A percentile compares a stretch with the other conserved stretches of the same genome.
phyloP scores from a whole-genome alignment of 345 rosid genomes.

The Salix caprea region DNA sequence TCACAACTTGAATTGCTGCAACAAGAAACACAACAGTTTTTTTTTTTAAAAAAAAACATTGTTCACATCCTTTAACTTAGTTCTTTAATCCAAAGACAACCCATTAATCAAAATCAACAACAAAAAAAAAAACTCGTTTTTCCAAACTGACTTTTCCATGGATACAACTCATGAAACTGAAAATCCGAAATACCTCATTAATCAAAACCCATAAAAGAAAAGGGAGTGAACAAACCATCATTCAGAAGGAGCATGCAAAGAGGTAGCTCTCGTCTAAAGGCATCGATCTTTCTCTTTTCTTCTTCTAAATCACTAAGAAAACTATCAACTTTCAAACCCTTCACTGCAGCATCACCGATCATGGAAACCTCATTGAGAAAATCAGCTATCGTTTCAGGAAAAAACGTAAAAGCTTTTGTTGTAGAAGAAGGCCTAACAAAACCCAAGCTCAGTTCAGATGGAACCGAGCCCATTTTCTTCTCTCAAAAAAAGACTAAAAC shows the following conservation, averaged over 20 bases:
- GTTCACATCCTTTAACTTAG: neutral
- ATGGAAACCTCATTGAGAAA: constrained; percentile 43
- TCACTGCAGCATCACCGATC: constrained; percentile 43
- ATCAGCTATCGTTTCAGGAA: constrained; percentile 51
- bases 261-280: constrained; percentile 79
- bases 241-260: constrained; percentile 69
- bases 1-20: constrained; percentile 63
- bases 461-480: constrained; percentile 49
- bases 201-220: neutral
- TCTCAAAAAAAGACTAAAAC: neutral
- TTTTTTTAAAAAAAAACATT: neutral
- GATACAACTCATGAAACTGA: neutral
- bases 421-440: constrained; percentile 22
- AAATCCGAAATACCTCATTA: neutral
- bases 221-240: constrained; percentile 52
- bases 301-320: constrained; percentile 60
- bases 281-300: constrained; percentile 76
- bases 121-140: constrained; percentile 2
- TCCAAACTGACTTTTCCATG: neutral
- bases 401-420: constrained; percentile 13
- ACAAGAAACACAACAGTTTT: constrained; percentile 2
- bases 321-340: constrained; percentile 41
- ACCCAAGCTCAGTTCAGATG: constrained; percentile 70
- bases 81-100: constrained; percentile 1
- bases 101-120: neutral